A percentile compares a stretch with the other conserved stretches of the same genome.
Conservation (phyloP, 2,329 filamentous ascomycete species). For the Chaetomium sp. region DNA sequence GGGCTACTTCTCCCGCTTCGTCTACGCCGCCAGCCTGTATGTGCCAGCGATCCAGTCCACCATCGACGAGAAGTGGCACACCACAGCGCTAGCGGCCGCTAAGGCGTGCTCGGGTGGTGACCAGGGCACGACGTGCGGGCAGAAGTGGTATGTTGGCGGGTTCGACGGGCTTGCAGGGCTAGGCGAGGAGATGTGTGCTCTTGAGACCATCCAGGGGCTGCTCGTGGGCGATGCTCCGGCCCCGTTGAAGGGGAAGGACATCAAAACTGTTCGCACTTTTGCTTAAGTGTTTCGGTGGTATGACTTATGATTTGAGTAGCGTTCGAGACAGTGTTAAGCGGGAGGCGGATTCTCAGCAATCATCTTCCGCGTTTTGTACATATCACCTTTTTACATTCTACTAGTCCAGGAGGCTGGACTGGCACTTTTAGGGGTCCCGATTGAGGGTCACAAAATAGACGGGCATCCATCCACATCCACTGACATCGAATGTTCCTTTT, state of each 20-base stretch:
- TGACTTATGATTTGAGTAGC: neutral
- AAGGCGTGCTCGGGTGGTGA: constrained; percentile 50
- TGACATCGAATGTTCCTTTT: neutral
- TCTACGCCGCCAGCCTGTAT: constrained; percentile 52
- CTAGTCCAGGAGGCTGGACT: too few relatives aligned
- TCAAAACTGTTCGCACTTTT: constrained; percentile 37
- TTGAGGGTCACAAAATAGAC: too few relatives aligned
- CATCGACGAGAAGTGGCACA: constrained; percentile 42
- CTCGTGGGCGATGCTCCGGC: constrained; percentile 38
- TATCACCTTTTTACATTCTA: too few relatives aligned
- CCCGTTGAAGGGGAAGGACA: constrained; percentile 43
- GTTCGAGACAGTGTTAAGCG: neutral
- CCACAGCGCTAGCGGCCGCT: constrained; percentile 51
- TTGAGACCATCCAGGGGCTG: constrained; percentile 57
- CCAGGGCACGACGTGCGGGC: constrained; percentile 49
- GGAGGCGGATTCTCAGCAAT: neutral
- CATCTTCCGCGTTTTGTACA: too few relatives aligned
- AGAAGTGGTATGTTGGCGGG: constrained; percentile 54
- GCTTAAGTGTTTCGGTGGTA: neutral
- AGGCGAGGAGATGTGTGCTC: constrained; percentile 58
- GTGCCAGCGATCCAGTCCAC: constrained; percentile 46
- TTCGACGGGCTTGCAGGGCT: constrained; percentile 51
- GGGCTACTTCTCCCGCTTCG: constrained; percentile 58
- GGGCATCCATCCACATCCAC: too few relatives aligned
- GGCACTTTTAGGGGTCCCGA: too few relatives aligned